Base-by-base conservation (phyloP, 2,329 filamentous ascomycete species). In the Talaromyces atroroseus region DNA sequence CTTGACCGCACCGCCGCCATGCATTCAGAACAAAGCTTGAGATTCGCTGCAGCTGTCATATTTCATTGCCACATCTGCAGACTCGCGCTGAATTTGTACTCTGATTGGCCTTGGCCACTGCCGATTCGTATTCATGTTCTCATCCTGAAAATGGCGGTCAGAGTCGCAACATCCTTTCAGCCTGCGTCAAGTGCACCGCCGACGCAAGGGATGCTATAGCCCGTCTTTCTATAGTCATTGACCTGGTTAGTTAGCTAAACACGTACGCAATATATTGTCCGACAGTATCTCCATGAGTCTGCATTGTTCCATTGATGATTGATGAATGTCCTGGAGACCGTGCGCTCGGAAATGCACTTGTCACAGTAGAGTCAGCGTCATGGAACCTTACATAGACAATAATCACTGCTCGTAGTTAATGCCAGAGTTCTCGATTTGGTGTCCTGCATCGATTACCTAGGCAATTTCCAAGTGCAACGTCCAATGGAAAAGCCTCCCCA, bases 161-260 rank as follows among this genome's bases (percentile, higher is more conserved):
- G 52, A 54, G 52, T n/a, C 12, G 34, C 45, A 46, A 26, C 45
- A 16, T 44, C 51, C 45, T 47, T 8, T 46, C 51, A 53, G 36
- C 21, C 24, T 29, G 18, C 52, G 48, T 49, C 52, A 54, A 49
- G 52, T 54, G 52, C 36, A 29, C 52, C 48, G 18, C 48, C 52
- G 52, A 54, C 52, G 52, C 52, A 54, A 54, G 52, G 52, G 52
- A 54, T 54, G 36, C 21, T 29, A 54, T 36, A 26, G 23, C 29
- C 34, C 45, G 52, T 46, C 51, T 29, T 18, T 23, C 21, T 18
- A 26, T 21, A 36, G 20, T 36, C 32, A 36, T 3, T 36, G 14
- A 36, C 32, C 4, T 36, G 32, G 5, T 36, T 36, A 29, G 26
- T 29, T 29, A 36, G 32, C 3, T 44, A 23, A 12, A 44, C 23